Conservation (phyloP, 192 early-diverging fungal species). For the Mycoemilia scoparia region DNA sequence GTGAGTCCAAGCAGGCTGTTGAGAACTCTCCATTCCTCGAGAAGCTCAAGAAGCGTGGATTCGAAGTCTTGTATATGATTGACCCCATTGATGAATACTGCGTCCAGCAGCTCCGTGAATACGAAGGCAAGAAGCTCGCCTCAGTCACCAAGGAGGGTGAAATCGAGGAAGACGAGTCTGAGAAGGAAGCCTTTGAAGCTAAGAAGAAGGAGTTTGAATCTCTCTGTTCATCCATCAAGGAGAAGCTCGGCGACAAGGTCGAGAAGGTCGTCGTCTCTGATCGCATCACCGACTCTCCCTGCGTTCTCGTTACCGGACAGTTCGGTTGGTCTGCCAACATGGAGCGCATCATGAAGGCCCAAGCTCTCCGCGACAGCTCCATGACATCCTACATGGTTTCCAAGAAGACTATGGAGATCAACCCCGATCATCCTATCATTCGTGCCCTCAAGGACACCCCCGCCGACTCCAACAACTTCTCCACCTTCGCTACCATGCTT, state of each 20-base stretch:
- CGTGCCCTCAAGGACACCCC: constrained; percentile 87
- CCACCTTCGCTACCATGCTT: constrained; percentile 85
- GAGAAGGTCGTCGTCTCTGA: constrained; percentile 87
- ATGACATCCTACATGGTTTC: constrained; percentile 99
- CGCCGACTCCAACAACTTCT: constrained; percentile 90
- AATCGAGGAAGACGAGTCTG: constrained; percentile 96
- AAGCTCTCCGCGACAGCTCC: constrained; percentile 94
- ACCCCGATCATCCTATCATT: constrained; percentile 90
- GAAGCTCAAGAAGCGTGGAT: constrained; percentile 66
- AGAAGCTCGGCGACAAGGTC: constrained; percentile 97
- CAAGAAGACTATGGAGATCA: constrained; percentile 98
- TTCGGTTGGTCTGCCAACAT: constrained; percentile 99
- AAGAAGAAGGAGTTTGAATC: constrained; percentile 82
- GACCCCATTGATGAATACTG: constrained; percentile 63
- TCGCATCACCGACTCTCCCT: constrained; percentile 93
- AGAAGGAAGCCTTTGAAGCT: constrained; percentile 90
- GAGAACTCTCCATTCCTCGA: constrained; percentile 82
- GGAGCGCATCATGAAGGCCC: constrained; percentile 99
- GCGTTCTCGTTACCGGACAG: constrained; percentile 96
- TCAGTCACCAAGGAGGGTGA: constrained; percentile 98
- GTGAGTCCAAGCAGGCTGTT: constrained; percentile 44
- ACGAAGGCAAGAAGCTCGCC: constrained; percentile 62
- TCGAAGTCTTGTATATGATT: constrained; percentile 72
- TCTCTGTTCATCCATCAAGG: constrained; percentile 89
- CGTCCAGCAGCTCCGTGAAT: constrained; percentile 49